Conservation (phyloP, 345 rosid genomes). For the Aegle marmelos region DNA sequence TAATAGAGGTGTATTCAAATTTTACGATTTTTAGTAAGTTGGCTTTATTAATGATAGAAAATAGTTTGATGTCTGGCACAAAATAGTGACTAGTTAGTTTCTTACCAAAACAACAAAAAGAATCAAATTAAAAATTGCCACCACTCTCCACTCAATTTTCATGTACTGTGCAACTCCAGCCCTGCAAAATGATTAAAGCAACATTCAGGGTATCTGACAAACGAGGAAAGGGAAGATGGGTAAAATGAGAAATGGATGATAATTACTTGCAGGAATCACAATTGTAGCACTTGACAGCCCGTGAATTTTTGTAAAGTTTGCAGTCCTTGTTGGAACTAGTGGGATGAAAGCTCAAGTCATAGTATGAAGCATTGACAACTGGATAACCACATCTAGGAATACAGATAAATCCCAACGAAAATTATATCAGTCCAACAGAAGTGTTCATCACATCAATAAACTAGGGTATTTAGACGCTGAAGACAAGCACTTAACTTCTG, state of each 20-base stretch:
- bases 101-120: conserved; percentile 78
- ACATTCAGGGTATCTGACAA: conserved; percentile 1
- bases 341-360: conserved; percentile 89
- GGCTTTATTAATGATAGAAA: background rate
- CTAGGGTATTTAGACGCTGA: background rate
- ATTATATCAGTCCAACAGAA: background rate
- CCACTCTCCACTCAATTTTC: conserved; percentile 90
- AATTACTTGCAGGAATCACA: conserved; percentile 95
- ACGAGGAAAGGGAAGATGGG: background rate
- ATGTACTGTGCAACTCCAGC: conserved; percentile 98
- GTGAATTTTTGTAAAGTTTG: conserved; percentile 72
- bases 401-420: conserved; percentile 5
- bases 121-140: conserved; percentile 74
- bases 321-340: conserved; percentile 76
- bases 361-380: conserved; percentile 65
- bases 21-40: background rate
- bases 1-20: background rate
- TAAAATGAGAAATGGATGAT: background rate
- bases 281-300: conserved; percentile 71
- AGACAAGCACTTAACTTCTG: background rate
- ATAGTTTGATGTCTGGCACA: background rate
- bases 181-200: conserved; percentile 34
- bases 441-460: background rate
- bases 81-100: background rate
- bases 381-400: conserved; percentile 83